A percentile compares a stretch with the other conserved stretches of the same genome.
These are phyloP conservation scores for Zymoseptoria crescenta DNA, from an alignment of 2,329 filamentous ascomycete genomes.

Conservation along the genomic window DNA sequence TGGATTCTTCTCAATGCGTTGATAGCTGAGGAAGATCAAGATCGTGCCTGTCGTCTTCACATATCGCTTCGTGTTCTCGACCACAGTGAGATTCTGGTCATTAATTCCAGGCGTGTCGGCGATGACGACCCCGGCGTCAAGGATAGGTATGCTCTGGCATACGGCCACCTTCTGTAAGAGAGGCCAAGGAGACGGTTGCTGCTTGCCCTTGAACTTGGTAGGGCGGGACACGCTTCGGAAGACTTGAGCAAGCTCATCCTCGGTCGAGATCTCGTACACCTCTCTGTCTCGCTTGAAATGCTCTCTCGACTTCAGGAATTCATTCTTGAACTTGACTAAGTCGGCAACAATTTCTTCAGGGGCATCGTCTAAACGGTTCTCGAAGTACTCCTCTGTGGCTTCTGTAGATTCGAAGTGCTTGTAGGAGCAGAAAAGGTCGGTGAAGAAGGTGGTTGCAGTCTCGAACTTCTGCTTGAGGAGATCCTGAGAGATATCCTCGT, in stretches of 20 bases:
- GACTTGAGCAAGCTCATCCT: background rate
- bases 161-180: slow-evolving; percentile 12
- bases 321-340: background rate
- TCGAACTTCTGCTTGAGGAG: slow-evolving; percentile 2
- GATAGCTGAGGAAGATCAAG: no score
- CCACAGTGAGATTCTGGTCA: slow-evolving; percentile 13
- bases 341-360: background rate
- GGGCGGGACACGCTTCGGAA: slow-evolving; percentile 1
- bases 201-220: background rate
- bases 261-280: background rate
- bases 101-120: slow-evolving; percentile 15
- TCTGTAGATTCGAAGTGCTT: background rate
- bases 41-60: slow-evolving; percentile 8
- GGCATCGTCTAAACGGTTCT: background rate
- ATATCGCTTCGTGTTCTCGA: slow-evolving; percentile 9
- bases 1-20: no score
- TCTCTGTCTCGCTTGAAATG: background rate
- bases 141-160: slow-evolving; percentile 4
- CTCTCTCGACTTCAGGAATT: background rate
- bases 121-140: slow-evolving; percentile 10
- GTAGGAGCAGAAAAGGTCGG: background rate
- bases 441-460: background rate
- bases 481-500: background rate
- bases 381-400: background rate
- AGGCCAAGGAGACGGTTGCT: slow-evolving; percentile 11